Conservation (phyloP, 2,329 filamentous ascomycete genomes). For the Colletotrichum sidae region DNA sequence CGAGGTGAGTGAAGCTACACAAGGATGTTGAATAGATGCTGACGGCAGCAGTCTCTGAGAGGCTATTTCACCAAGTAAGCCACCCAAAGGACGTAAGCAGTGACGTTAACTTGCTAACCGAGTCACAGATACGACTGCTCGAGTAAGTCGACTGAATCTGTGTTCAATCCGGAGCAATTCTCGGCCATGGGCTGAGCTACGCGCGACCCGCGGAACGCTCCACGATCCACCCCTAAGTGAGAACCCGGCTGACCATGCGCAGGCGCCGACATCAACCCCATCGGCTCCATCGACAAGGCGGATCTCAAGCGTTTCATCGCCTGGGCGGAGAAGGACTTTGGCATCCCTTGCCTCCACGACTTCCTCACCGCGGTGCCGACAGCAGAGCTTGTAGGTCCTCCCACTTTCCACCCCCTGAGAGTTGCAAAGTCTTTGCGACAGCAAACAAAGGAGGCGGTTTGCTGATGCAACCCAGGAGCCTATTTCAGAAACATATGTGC, state of each 20-base stretch:
- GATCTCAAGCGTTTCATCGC: constrained; percentile 79
- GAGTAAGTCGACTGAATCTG: constrained; percentile 10
- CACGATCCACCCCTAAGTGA: background rate
- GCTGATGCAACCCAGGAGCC: constrained; percentile 57
- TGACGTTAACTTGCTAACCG: constrained; percentile 5
- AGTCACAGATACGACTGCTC: constrained; percentile 32
- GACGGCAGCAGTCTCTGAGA: constrained; percentile 43
- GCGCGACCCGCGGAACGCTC: too few relatives aligned
- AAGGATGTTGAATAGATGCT: constrained; percentile 53
- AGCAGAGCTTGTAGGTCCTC: constrained; percentile 60
- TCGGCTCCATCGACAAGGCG: constrained; percentile 71
- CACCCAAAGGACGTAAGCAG: background rate
- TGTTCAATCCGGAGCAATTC: background rate
- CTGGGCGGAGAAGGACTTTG: constrained; percentile 70
- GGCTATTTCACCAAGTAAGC: constrained; percentile 73
- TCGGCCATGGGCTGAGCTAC: too few relatives aligned
- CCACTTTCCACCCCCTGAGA: background rate
- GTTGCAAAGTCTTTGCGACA: background rate
- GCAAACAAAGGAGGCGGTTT: background rate
- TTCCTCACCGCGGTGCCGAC: constrained; percentile 75
- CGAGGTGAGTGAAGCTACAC: constrained; percentile 41
- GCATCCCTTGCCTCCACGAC: constrained; percentile 71
- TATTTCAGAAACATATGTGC: constrained; percentile 69
- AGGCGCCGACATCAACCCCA: constrained; percentile 65
- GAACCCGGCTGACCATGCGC: constrained; percentile 7